A percentile compares a stretch with the other conserved stretches of the same genome.
phyloP scores from a whole-genome alignment of 345 rosid genomes.

The Linum tenue region DNA sequence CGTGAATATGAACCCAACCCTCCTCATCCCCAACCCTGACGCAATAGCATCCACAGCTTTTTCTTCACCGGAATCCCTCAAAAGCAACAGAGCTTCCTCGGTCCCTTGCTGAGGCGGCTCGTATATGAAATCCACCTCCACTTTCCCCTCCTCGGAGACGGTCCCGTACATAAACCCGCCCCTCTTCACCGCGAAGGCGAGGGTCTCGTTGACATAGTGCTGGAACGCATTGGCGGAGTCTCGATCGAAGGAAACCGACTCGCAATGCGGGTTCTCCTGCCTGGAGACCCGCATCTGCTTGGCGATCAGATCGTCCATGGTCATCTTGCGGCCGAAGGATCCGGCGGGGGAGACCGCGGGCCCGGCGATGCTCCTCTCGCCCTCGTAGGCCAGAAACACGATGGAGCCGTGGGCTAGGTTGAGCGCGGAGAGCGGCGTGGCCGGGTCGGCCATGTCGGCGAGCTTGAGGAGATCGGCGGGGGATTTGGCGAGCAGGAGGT shows the following conservation, averaged over 20 bases:
- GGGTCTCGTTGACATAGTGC: constrained; percentile 57
- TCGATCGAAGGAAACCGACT: constrained; percentile 75
- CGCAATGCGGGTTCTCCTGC: constrained; percentile 78
- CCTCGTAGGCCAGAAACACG: constrained; percentile 62
- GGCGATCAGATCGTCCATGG: constrained; percentile 86
- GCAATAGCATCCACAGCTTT: constrained; percentile 72
- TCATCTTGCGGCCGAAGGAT: constrained; percentile 94
- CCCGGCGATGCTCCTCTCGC: constrained; percentile 62
- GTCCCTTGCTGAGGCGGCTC: constrained; percentile 87
- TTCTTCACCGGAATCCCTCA: constrained; percentile 64
- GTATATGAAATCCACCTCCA: constrained; percentile 78
- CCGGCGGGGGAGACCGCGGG: constrained; percentile 66
- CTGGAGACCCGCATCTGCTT: constrained; percentile 76
- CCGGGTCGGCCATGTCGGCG: constrained; percentile 63
- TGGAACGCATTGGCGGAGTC: constrained; percentile 74
- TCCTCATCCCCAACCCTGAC: constrained; percentile 70
- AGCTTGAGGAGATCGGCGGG: constrained; percentile 41
- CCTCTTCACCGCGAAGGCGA: constrained; percentile 74
- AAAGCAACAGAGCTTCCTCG: constrained; percentile 44
- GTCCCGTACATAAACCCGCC: constrained; percentile 91
- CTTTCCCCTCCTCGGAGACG: constrained; percentile 64
- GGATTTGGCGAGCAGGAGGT: constrained; percentile 63
- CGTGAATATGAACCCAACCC: constrained; percentile 72
- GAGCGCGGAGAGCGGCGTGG: constrained; percentile 46
- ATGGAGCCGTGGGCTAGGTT: constrained; percentile 67